Evolutionary conservation across 768 basidiomycete species (phyloP).

Genomic region (Lactifluus piperatus): DNA sequence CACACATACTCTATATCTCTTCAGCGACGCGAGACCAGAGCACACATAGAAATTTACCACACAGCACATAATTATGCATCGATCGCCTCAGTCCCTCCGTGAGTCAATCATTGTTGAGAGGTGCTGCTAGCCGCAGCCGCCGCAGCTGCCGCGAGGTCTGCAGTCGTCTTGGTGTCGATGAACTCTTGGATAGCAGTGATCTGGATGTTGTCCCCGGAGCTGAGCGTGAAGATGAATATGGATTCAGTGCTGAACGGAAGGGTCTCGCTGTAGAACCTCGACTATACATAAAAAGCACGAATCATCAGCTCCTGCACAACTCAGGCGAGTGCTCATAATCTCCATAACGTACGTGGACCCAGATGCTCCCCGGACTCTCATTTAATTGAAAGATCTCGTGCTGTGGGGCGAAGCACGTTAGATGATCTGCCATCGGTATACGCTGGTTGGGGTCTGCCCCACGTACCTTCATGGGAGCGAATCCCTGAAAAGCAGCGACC

Average conservation of each 20-base stretch:
- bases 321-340: background rate
- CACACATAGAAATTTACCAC: background rate
- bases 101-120: background rate
- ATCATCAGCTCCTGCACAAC: background rate
- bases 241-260: background rate
- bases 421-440: background rate
- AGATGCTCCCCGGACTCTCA: background rate
- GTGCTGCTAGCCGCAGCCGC: background rate
- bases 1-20: too few species aligned
- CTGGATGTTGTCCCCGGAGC: background rate
- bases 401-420: background rate
- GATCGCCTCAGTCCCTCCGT: background rate
- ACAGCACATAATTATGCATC: background rate
- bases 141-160: background rate
- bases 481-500: background rate
- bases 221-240: background rate
- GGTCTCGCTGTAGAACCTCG: background rate
- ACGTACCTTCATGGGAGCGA: background rate
- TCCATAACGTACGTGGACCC: constrained; percentile 11
- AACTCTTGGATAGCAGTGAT: constrained; percentile 7
- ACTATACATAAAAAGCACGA: background rate
- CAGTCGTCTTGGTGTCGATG: constrained; percentile 7
- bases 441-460: background rate
- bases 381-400: constrained; percentile 2
- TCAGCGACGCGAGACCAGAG: too few species aligned